These are phyloP conservation scores for Pisolithus tinctorius DNA, from an alignment of 768 basidiomycete species.

Conservation along the genomic window DNA sequence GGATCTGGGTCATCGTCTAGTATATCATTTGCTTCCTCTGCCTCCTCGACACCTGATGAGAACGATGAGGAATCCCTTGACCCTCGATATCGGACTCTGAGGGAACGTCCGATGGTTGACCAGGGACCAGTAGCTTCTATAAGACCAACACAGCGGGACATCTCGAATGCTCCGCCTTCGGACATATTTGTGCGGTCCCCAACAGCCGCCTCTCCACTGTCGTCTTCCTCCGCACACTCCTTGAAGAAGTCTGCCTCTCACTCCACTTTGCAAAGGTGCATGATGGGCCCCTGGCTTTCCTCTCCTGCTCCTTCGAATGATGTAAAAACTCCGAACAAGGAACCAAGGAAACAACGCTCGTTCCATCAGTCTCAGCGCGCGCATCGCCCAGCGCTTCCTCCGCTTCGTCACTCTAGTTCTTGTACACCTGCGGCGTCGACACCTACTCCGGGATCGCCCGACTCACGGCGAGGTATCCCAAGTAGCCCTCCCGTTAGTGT, in stretches of 20 bases:
- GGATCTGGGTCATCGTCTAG: conserved; percentile 15
- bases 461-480: conserved; percentile 2
- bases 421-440: conserved; percentile 8
- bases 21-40: conserved; percentile 39
- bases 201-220: conserved; percentile 13
- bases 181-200: conserved; percentile 2
- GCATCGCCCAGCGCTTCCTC: conserved; percentile 41
- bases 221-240: conserved; percentile 27
- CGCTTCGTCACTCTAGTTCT: conserved; percentile 22
- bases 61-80: conserved; percentile 21
- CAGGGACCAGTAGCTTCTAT: background rate
- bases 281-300: conserved; percentile 13
- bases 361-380: conserved; percentile 54
- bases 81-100: conserved; percentile 20
- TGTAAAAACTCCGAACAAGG: conserved; percentile 29
- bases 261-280: conserved; percentile 39
- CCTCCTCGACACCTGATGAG: conserved; percentile 25
- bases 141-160: background rate
- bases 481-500: conserved; percentile 23
- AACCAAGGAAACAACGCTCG: conserved; percentile 50
- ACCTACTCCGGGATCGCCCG: conserved; percentile 2
- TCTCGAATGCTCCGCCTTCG: background rate
- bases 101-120: conserved; percentile 7
- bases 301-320: conserved; percentile 14
- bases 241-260: conserved; percentile 52